Evolutionary conservation across 2,329 filamentous ascomycete species (phyloP).

Genomic region (Cladophialophora exuberans): DNA sequence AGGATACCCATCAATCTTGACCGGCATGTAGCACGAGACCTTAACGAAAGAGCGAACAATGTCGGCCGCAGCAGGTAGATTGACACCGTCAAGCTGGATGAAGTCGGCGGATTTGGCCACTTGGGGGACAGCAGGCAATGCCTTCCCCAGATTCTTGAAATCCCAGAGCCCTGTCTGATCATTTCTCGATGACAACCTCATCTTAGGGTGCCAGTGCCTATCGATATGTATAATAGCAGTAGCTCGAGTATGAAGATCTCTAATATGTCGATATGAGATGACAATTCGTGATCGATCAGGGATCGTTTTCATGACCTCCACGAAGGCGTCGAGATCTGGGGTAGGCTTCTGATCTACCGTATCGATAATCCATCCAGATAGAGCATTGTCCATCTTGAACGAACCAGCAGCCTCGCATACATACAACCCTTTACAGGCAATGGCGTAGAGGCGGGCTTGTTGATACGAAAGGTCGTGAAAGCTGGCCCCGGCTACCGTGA

Average conservation of each 20-base stretch:
- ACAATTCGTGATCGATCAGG: constrained; percentile 82
- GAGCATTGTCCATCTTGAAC: constrained; percentile 88
- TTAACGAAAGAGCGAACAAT: constrained; percentile 94
- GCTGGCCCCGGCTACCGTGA: constrained; percentile 88
- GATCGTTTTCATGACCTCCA: constrained; percentile 86
- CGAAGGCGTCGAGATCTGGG: constrained; percentile 82
- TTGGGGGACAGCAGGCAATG: constrained; percentile 73
- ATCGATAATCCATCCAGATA: constrained; percentile 92
- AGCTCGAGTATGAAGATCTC: constrained; percentile 91
- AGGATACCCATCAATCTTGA: constrained; percentile 98
- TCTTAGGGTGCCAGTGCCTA: constrained; percentile 93
- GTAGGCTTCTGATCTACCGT: constrained; percentile 90
- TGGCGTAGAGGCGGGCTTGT: constrained; percentile 92
- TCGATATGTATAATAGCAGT: constrained; percentile 92
- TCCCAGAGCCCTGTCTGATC: constrained; percentile 92
- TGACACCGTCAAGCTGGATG: constrained; percentile 86
- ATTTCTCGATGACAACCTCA: constrained; percentile 89
- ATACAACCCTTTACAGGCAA: constrained; percentile 88
- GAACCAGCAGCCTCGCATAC: constrained; percentile 94
- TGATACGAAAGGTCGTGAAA: constrained; percentile 98
- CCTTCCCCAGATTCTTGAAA: constrained; percentile 80
- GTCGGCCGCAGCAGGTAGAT: constrained; percentile 86
- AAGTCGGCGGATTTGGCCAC: constrained; percentile 82
- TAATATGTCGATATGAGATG: constrained; percentile 91
- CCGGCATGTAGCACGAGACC: constrained; percentile 86